phyloP scores from a whole-genome alignment of 2,329 filamentous ascomycete genomes.

The Hymenotorrendiella dingleyae region DNA sequence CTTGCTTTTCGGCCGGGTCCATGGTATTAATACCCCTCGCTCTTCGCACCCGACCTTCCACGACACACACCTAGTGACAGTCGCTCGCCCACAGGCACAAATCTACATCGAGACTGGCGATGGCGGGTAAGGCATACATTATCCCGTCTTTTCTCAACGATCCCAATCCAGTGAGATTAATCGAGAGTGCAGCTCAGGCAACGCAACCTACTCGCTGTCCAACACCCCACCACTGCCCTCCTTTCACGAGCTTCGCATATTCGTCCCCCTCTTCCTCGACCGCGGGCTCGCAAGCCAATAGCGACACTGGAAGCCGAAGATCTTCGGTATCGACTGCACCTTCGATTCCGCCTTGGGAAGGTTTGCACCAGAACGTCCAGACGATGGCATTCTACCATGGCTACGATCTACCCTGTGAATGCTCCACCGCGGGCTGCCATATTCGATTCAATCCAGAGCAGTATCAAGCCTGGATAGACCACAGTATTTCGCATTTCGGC shows the following conservation, averaged over 20 bases:
- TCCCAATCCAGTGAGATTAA: too few relatives aligned
- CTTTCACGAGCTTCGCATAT: neutral
- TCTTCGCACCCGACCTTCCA: too few relatives aligned
- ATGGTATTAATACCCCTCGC: too few relatives aligned
- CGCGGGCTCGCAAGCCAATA: neutral
- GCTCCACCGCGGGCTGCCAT: conserved; percentile 30
- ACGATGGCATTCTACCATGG: conserved; percentile 1
- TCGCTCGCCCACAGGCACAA: too few relatives aligned
- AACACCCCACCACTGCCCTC: too few relatives aligned
- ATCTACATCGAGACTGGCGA: too few relatives aligned
- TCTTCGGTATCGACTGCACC: neutral
- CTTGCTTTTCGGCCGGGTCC: too few relatives aligned
- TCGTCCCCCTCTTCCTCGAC: neutral
- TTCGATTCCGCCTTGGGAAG: neutral
- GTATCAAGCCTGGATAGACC: conserved; percentile 39
- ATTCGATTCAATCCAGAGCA: conserved; percentile 35
- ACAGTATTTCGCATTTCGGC: conserved; percentile 38
- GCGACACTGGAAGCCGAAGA: neutral
- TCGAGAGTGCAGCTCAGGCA: too few relatives aligned
- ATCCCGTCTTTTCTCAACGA: too few relatives aligned
- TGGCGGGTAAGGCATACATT: too few relatives aligned
- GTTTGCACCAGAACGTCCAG: neutral
- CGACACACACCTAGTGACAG: too few relatives aligned
- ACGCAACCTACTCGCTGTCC: too few relatives aligned
- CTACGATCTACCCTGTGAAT: conserved; percentile 24